A percentile compares a stretch with the other conserved stretches of the same genome.
phyloP scores from a whole-genome alignment of 139 green algal species.

The Chlorella sp. region DNA sequence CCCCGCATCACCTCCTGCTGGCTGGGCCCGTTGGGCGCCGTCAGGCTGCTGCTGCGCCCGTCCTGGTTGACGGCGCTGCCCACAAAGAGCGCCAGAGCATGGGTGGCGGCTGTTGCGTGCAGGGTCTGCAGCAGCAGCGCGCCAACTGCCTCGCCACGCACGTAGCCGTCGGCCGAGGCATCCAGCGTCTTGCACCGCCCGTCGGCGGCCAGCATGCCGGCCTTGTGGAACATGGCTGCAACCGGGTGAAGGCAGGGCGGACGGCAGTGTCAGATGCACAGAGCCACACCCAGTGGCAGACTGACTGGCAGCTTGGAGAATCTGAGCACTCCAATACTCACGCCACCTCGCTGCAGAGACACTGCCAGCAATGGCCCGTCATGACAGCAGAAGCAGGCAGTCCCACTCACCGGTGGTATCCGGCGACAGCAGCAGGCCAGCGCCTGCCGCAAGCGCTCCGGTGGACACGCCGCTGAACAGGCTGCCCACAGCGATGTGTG shows the following conservation, averaged over 20 bases:
- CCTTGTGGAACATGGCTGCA: constrained; percentile 82
- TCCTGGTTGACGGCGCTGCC: constrained; percentile 64
- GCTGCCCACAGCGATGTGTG: constrained; percentile 64
- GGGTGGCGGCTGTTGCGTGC: neutral
- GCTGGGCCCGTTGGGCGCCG: constrained; percentile 60
- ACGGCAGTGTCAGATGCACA: neutral
- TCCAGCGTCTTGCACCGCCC: constrained; percentile 91
- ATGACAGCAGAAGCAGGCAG: neutral
- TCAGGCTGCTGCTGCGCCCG: constrained; percentile 59
- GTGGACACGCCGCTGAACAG: constrained; percentile 42
- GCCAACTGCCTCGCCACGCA: constrained; percentile 73
- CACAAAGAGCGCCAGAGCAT: constrained; percentile 27
- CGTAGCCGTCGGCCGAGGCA: constrained; percentile 82
- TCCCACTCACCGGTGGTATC: constrained; percentile 58
- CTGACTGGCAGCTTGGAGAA: neutral
- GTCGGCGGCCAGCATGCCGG: constrained; percentile 82
- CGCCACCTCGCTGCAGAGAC: neutral
- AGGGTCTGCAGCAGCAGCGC: constrained; percentile 48
- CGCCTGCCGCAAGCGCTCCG: constrained; percentile 63
- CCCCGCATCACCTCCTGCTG: constrained; percentile 64
- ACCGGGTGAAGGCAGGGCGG: neutral
- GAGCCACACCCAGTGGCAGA: neutral
- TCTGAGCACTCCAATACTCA: neutral
- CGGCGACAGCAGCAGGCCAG: constrained; percentile 77
- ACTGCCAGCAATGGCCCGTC: neutral